These are phyloP conservation scores for Trichoderma harzianum DNA, from an alignment of 2,329 filamentous ascomycete genomes.

Conservation along the genomic window DNA sequence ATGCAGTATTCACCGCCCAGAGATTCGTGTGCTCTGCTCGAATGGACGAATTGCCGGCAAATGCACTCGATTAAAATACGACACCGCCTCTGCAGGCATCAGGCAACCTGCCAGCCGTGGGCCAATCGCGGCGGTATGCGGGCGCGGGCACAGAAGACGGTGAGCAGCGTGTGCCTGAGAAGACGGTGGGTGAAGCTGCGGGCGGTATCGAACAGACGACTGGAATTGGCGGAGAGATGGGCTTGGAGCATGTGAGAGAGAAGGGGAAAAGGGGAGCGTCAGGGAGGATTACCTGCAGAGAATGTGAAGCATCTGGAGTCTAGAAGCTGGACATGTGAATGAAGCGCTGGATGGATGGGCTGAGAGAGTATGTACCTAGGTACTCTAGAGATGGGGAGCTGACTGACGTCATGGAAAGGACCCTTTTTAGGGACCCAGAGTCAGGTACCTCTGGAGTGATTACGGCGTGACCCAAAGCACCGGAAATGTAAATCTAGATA, in stretches of 20 bases:
- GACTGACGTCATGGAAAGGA: neutral
- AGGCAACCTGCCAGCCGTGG: neutral
- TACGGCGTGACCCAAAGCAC: neutral
- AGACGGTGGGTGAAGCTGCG: constrained; percentile 7
- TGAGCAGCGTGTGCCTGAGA: constrained; percentile 12
- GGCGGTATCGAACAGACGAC: neutral
- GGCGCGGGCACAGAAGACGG: constrained; percentile 12
- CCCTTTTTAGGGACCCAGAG: neutral
- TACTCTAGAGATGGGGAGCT: too few relatives aligned
- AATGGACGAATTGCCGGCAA: constrained; percentile 13
- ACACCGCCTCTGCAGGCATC: constrained; percentile 16
- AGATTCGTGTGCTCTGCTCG: neutral
- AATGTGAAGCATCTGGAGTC: neutral
- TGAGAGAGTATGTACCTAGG: neutral
- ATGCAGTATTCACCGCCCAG: constrained; percentile 4
- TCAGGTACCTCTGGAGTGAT: neutral
- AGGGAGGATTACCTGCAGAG: neutral
- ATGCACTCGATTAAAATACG: constrained; percentile 3
- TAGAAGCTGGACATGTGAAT: neutral
- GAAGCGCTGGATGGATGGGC: neutral
- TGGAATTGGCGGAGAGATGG: neutral
- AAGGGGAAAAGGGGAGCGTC: neutral
- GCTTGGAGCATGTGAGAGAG: neutral
- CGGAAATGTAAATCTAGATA: neutral
- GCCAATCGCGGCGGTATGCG: constrained; percentile 12